A percentile compares a stretch with the other conserved stretches of the same genome.
phyloP scores from a whole-genome alignment of 1,139 yeast species.

The Pichia sp. region DNA sequence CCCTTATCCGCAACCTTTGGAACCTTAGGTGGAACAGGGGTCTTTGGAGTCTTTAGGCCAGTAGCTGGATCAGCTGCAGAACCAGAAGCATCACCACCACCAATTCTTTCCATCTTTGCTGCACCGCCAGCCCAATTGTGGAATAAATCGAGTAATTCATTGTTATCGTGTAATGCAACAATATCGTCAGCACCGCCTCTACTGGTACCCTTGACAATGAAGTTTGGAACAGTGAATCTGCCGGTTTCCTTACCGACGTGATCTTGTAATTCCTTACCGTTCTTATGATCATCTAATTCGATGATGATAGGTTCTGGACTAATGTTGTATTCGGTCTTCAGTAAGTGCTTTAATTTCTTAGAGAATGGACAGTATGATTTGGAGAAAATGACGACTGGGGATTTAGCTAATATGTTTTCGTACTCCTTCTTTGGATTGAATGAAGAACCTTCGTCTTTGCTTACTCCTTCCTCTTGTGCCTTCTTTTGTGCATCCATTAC shows the following conservation, averaged over 20 bases:
- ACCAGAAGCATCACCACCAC: no score
- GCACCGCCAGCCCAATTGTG: conserved; percentile 63
- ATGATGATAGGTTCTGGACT: conserved; percentile 72
- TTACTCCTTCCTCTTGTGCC: conserved; percentile 11
- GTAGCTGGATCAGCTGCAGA: no score
- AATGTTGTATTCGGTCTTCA: conserved; percentile 63
- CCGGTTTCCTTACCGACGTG: conserved; percentile 58
- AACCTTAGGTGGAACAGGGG: no score
- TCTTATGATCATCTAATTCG: conserved; percentile 77
- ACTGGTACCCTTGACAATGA: conserved; percentile 59
- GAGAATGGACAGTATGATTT: conserved; percentile 79
- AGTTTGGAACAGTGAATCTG: conserved; percentile 71
- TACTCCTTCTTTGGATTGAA: conserved; percentile 15
- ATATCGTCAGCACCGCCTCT: conserved; percentile 86
- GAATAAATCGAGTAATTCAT: conserved; percentile 48
- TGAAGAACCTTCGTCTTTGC: conserved; percentile 12
- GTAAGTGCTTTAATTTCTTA: conserved; percentile 61
- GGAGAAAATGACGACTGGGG: conserved; percentile 74
- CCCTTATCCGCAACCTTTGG: no score
- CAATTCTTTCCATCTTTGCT: conserved; percentile 51
- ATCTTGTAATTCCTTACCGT: conserved; percentile 61
- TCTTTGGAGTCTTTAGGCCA: no score
- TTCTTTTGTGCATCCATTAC: conserved; percentile 16
- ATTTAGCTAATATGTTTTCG: conserved; percentile 39
- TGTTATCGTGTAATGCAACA: conserved; percentile 54